phyloP scores from a whole-genome alignment of 306 rosid genomes.

The Alnus glutinosa region DNA sequence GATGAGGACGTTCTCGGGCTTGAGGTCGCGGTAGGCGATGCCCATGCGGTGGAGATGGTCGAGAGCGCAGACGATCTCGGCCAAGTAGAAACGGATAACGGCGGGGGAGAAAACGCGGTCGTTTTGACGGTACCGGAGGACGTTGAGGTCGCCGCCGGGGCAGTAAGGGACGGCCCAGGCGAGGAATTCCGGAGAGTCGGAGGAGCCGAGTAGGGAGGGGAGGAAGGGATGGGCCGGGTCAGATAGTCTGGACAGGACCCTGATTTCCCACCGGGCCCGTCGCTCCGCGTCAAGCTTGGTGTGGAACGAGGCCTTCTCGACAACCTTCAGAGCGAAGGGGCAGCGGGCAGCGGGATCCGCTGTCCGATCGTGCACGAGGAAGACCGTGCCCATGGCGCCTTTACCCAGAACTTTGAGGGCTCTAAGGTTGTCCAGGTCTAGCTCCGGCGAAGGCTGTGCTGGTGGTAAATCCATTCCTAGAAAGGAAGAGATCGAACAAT shows the following conservation, averaged over 20 bases:
- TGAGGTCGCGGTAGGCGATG: constrained; percentile 87
- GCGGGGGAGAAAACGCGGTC: constrained; percentile 78
- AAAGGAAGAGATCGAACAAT: background rate
- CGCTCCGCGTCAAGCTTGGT: constrained; percentile 72
- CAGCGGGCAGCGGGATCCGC: constrained; percentile 28
- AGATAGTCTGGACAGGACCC: constrained; percentile 60
- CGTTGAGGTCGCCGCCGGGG: constrained; percentile 90
- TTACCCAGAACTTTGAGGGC: constrained; percentile 72
- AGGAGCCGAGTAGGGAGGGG: constrained; percentile 56
- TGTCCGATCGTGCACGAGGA: constrained; percentile 54
- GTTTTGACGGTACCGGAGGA: constrained; percentile 74
- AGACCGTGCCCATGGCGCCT: constrained; percentile 98
- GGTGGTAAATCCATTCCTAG: constrained; percentile 42
- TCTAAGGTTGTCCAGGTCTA: constrained; percentile 54
- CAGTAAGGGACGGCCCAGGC: constrained; percentile 92
- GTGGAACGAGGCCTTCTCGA: constrained; percentile 57
- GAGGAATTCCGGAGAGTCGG: constrained; percentile 49
- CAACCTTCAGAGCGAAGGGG: constrained; percentile 75
- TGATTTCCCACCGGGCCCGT: constrained; percentile 83
- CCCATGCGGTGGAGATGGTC: constrained; percentile 68
- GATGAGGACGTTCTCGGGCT: constrained; percentile 88
- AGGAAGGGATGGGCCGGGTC: constrained; percentile 60
- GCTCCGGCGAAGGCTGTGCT: constrained; percentile 45
- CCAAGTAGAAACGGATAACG: constrained; percentile 76
- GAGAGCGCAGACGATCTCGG: constrained; percentile 85